Evolutionary conservation across 2,329 filamentous ascomycete species (phyloP).

Genomic region (Colletotrichum noveboracense): DNA sequence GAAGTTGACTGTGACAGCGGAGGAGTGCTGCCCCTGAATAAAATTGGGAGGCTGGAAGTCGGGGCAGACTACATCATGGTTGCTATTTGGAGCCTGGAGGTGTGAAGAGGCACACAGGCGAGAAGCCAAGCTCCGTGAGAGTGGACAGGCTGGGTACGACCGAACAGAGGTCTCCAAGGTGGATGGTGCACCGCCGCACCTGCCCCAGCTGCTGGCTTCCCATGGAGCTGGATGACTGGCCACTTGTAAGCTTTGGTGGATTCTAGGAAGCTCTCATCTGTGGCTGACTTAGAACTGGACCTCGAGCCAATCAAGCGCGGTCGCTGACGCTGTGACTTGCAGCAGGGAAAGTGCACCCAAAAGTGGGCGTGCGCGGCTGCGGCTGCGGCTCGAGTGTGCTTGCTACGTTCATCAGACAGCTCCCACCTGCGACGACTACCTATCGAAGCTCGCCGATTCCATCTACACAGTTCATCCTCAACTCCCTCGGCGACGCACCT

Average conservation of each 20-base stretch:
- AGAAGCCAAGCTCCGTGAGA: not conserved
- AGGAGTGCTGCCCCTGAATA: not conserved
- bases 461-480: slow-evolving; percentile 4
- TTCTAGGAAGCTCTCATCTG: not conserved
- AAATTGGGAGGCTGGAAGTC: slow-evolving; percentile 10
- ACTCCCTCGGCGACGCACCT: slow-evolving; percentile 12
- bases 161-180: not conserved
- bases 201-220: not conserved
- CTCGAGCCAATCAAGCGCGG: slow-evolving; percentile 1
- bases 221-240: not conserved
- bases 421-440: slow-evolving; percentile 9
- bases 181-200: slow-evolving; percentile 5
- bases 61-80: not conserved
- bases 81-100: not conserved
- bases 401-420: slow-evolving; percentile 16
- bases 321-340: slow-evolving; percentile 12
- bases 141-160: not conserved
- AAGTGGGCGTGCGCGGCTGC: not conserved
- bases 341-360: slow-evolving; percentile 13
- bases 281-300: slow-evolving; percentile 7
- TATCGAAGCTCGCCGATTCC: slow-evolving; percentile 6
- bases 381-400: slow-evolving; percentile 4
- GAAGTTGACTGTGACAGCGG: not conserved
- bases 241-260: not conserved
- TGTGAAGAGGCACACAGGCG: not conserved